phyloP scores from a whole-genome alignment of 192 early-diverging fungal genomes.

The Linderina pennispora region DNA sequence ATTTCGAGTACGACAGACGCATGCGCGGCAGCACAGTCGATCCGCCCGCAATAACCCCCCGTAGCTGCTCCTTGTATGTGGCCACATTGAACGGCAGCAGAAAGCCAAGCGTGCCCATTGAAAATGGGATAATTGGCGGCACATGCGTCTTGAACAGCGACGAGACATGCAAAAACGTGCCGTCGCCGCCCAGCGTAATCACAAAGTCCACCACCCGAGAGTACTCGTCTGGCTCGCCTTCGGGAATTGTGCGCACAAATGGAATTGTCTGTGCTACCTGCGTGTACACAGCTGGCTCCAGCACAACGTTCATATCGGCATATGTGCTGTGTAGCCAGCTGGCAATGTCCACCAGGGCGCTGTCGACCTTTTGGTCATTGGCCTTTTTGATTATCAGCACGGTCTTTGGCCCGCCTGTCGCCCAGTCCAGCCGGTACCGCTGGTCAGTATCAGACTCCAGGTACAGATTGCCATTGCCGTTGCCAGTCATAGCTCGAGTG shows the following conservation, averaged over 20 bases:
- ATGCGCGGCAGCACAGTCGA: constrained; percentile 70
- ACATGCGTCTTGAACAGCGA: constrained; percentile 68
- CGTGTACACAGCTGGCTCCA: constrained; percentile 59
- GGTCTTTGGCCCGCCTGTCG: constrained; percentile 51
- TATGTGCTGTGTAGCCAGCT: constrained; percentile 63
- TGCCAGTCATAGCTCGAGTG: too few relatives aligned
- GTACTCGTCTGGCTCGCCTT: constrained; percentile 51
- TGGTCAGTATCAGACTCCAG: constrained; percentile 18
- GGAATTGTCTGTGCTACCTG: constrained; percentile 41
- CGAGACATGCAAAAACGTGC: constrained; percentile 83
- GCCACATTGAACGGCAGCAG: constrained; percentile 78
- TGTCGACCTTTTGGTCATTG: constrained; percentile 57
- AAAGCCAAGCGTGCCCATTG: constrained; percentile 87
- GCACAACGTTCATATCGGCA: constrained; percentile 62
- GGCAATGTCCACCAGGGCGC: constrained; percentile 59
- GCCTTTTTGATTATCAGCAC: constrained; percentile 82
- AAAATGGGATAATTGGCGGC: constrained; percentile 91
- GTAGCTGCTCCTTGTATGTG: constrained; percentile 55
- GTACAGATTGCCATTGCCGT: too few relatives aligned
- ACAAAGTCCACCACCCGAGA: constrained; percentile 72
- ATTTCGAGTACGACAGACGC: constrained; percentile 66
- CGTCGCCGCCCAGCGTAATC: constrained; percentile 91
- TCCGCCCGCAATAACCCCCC: constrained; percentile 56
- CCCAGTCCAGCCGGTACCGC: constrained; percentile 20
- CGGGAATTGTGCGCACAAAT: constrained; percentile 18